Base-by-base conservation (phyloP, 768 basidiomycete genomes). In the Arthromyces matolae region DNA sequence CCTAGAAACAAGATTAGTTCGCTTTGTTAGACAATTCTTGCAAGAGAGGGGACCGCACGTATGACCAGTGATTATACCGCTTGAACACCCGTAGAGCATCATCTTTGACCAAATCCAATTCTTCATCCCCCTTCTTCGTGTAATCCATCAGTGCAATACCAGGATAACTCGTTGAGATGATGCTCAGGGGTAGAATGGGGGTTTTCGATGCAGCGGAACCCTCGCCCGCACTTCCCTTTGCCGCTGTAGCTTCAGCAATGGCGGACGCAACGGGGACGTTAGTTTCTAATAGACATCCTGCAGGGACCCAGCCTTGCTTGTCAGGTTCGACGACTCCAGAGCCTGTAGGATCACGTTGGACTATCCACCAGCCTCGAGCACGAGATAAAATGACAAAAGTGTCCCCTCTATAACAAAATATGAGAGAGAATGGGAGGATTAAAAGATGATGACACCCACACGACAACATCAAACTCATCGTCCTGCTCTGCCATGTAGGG, bases 351-450 rank as follows among this genome's bases (percentile, higher is more conserved):
- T 99, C 96, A 27, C 89, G 84, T 62, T 98, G 94, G 4, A 98
- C 96, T 27, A 97, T 89, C 93, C 95, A 99, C 96, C 96, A 99
- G 1, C 96, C 95, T 46, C 94, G 85, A n/a, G 93, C 86, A 44
- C 94, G 83, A 45, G 90, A 90, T 33, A 93, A 71, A 53, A 97
- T 94, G 53, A 95, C 82, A 67, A 93, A 97, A 1, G 93, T 93
- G 60, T 94, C 91, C 32, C 92, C 93, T 13, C 92, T 94, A 50
- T 3, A 44, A 22, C 10, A 45, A 13, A 34, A 35, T 34, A 42
- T 22, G 25, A 14, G 56, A 29, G 61, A 38, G 41, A 18, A 42
- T 37, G 13, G 36, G 45, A 22, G 31, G 32, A 45, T 47, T 47
- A 39, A 45, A 48, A 8, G 78, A n/a, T 33, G n/a, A 28, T 35